Conservation (phyloP, 2,329 filamentous ascomycete species). For the Bipolaris cookei region DNA sequence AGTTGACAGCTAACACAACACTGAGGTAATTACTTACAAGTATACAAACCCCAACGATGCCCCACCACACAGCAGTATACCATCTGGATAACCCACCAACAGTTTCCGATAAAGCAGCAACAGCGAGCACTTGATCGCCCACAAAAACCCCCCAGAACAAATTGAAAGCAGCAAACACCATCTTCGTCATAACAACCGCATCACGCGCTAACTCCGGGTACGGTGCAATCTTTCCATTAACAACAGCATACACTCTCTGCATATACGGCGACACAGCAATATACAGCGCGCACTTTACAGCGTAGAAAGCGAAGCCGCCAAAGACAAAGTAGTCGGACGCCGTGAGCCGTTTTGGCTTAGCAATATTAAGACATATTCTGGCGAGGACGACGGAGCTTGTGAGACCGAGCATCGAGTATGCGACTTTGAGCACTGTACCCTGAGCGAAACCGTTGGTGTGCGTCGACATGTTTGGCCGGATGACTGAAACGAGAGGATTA, state of each 20-base stretch:
- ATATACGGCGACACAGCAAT: constrained; percentile 44
- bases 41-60: constrained; percentile 37
- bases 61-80: constrained; percentile 47
- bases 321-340: constrained; percentile 27
- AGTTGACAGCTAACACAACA: constrained; percentile 20
- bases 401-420: constrained; percentile 19
- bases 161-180: constrained; percentile 47
- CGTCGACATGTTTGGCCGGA: constrained; percentile 5
- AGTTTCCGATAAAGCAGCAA: constrained; percentile 48
- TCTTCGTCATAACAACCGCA: constrained; percentile 34
- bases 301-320: constrained; percentile 36
- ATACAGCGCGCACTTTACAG: constrained; percentile 37
- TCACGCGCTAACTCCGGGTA: constrained; percentile 42
- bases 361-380: constrained; percentile 13
- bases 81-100: constrained; percentile 26
- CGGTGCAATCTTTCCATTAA: constrained; percentile 22
- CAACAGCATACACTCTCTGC: constrained; percentile 38
- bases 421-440: constrained; percentile 20
- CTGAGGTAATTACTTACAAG: background rate
- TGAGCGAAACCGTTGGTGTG: constrained; percentile 19
- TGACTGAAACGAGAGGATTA: too few species aligned
- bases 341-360: constrained; percentile 9
- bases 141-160: constrained; percentile 27
- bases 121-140: constrained; percentile 15
- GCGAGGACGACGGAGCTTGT: constrained; percentile 20